Conservation (phyloP, 768 basidiomycete genomes). For the Suillus subaureus region DNA sequence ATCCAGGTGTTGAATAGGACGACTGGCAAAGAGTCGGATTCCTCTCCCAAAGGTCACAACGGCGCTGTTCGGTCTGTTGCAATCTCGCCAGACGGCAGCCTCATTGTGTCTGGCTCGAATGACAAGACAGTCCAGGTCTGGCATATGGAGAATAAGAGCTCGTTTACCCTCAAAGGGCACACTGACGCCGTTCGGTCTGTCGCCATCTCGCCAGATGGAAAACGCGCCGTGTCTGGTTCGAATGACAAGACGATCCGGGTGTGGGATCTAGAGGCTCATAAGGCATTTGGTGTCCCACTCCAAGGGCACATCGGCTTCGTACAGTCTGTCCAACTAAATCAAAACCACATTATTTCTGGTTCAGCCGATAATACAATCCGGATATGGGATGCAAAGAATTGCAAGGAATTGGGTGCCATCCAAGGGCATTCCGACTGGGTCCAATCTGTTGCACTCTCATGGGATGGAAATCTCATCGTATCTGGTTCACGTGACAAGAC, state of each 20-base stretch:
- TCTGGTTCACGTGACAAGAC: slow-evolving; percentile 11
- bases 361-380: background rate
- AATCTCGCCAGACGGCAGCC: background rate
- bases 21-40: background rate
- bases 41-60: background rate
- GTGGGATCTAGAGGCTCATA: background rate
- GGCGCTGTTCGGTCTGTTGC: background rate
- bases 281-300: background rate
- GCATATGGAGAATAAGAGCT: background rate
- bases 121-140: slow-evolving; percentile 11
- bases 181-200: background rate
- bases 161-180: slow-evolving; percentile 3
- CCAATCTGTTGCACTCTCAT: slow-evolving; percentile 3
- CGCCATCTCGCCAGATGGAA: background rate
- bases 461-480: slow-evolving; percentile 3
- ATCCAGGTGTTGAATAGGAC: background rate
- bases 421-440: background rate
- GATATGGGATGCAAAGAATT: background rate
- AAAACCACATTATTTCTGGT: background rate
- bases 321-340: no score
- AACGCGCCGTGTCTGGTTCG: slow-evolving; percentile 5
- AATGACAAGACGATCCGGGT: slow-evolving; percentile 6
- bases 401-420: background rate
- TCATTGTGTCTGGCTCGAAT: slow-evolving; percentile 13
- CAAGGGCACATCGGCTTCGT: background rate